Base-by-base conservation (phyloP, 257 asterid species). In the Eucommia ulmoides region DNA sequence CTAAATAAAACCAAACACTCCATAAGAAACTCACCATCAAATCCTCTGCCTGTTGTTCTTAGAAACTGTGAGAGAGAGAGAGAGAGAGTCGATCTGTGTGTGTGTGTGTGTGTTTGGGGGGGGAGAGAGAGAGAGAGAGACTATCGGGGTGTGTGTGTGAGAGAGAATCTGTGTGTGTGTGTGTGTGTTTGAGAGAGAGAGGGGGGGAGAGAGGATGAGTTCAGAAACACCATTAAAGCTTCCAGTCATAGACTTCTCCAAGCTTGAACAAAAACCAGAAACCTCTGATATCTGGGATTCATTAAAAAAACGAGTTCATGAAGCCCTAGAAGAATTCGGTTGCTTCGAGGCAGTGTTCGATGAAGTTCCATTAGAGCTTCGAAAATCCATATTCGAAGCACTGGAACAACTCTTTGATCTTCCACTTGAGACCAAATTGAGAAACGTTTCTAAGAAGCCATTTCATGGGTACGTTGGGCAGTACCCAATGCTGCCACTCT, bases 381-480 rank as follows among this genome's bases (percentile, higher is more conserved):
- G 65, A 41, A 33, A 59, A 24, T 65, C 77, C 1, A 60, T 63
- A 3, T 22, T 81, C 11, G 70, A 63, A 38, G 64, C 56, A 1
- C 57, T 57, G 3, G 50, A 65, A 24, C 66, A 73, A 53, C 75
- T 83, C 1, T 79, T 83, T 16, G 73, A 71, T 69, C 88, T 82
- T 51, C 93, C 93, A 55, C 45, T 78, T 3, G 65, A 65, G 45
- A 53, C 24, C 45, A 82, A 78, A 46, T 0, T 73, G 9, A 70
- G 62, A 7, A 82, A 75, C 63, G 62, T 61, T 38, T 70, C 81
- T 20, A 61, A 58, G 53, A 82, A 71, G 42, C 82, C 78, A 20
- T 74, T 59, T 60, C 83, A 72, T 51, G 91, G 86, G 19, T 82
- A 82, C 22, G 69, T 79, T 18, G 91, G 94, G 17, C 86, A 77